phyloP scores from a whole-genome alignment of 306 rosid species.

The Cucumis hystrix region DNA sequence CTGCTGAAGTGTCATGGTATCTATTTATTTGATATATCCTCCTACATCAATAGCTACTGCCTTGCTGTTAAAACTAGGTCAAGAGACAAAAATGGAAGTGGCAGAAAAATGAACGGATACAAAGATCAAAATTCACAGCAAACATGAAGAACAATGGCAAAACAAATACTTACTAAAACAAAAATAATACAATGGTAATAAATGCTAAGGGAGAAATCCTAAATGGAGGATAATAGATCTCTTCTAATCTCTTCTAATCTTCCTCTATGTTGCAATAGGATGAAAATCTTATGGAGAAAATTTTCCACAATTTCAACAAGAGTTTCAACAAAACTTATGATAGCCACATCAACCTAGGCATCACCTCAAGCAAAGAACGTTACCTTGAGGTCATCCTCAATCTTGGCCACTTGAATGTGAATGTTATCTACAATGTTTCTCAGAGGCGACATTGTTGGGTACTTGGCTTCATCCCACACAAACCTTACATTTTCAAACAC shows the following conservation, averaged over 20 bases:
- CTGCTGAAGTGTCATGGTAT: not conserved
- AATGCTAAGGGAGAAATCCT: not conserved
- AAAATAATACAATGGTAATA: not conserved
- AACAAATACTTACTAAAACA: not conserved
- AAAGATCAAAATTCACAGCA: not conserved
- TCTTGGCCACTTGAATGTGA: constrained; percentile 77
- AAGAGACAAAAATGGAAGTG: not conserved
- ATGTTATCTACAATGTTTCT: constrained; percentile 60
- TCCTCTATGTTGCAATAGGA: not conserved
- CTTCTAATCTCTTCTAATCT: not conserved
- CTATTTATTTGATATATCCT: no score
- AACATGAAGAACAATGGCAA: not conserved
- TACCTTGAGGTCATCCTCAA: constrained; percentile 94
- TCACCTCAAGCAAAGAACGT: not conserved
- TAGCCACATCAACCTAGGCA: not conserved
- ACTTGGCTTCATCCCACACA: constrained; percentile 94
- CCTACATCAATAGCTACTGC: not conserved
- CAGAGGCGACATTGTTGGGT: constrained; percentile 77
- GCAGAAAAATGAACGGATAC: not conserved
- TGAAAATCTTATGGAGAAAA: not conserved
- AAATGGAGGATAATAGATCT: not conserved
- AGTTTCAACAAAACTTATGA: not conserved
- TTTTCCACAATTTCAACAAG: not conserved
- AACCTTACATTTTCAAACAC: constrained; percentile 28
- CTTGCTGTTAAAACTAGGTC: not conserved